Base-by-base conservation (phyloP, 2,329 filamentous ascomycete species). In the Trichophyton schoenleinii region DNA sequence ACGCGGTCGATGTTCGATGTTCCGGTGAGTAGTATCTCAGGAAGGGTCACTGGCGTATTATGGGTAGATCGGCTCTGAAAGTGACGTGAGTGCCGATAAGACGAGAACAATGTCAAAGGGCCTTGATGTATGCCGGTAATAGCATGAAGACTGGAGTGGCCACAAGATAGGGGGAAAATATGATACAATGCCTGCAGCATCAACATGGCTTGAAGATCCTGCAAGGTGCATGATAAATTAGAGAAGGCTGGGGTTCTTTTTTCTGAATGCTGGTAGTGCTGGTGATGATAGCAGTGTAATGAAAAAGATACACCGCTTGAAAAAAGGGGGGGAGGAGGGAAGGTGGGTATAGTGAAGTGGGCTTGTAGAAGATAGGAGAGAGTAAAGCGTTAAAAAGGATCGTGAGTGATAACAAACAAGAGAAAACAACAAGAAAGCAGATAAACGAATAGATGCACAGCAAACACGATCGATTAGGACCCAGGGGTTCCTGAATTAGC, bases 401-500 rank as follows among this genome's bases (percentile, higher is more conserved):
- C 28, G 49, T 55, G 49, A 55, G 9, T 9, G 49, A 28, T 28
- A 28, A 8, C 34, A 8, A 36, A 55, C 5, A 7, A 53, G 20
- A 36, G n/a, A 28, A 55, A 36, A 55, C 34, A 28, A n/a, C 7
- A 28, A 55, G 34, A 55, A 3, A 55, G n/a, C 25, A 34, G 15
- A 36, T n/a, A n/a, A 18, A 44, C 15, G 13, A 36, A 55, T 34
- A 13, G 31, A 18, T 20, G n/a, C 25, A 25, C n/a, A 55, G 34
- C 25, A 36, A 18, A 3, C 15, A 7, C 22, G 1, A 18, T 55
- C 5, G 5, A 7, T 20, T 64, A 65, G 18, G 64, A 62, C 3
- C 61, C 31, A 4, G 64, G 61, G 11, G 64, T 31, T n/a, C 61
- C 48, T 18, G 64, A 62, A 9, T 55, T 52, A 11, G 64, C 34